A percentile compares a stretch with the other conserved stretches of the same genome.
phyloP scores from a whole-genome alignment of 1,284 basidiomycete genomes.

The Trichosporon asahii region DNA sequence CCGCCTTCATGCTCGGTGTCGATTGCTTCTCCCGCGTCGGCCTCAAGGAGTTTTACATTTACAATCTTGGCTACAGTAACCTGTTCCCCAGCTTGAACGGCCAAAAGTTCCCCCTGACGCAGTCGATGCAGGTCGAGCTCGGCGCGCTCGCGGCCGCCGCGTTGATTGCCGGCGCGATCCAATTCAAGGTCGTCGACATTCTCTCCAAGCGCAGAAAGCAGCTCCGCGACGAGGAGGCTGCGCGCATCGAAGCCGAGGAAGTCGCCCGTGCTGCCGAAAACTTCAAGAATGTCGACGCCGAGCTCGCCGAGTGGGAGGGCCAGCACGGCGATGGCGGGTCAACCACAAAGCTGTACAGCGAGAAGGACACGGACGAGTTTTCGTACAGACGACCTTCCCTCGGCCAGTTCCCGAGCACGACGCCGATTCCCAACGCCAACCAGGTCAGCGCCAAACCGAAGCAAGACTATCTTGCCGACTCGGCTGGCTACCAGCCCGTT shows the following conservation, averaged over 20 bases:
- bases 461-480: not conserved
- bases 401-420: not conserved
- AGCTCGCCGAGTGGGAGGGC: conserved; percentile 81
- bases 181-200: conserved; percentile 76
- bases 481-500: not conserved
- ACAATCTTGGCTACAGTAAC: conserved; percentile 71
- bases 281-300: conserved; percentile 64
- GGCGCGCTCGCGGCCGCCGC: conserved; percentile 74
- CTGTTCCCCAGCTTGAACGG: conserved; percentile 75
- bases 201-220: conserved; percentile 74
- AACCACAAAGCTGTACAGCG: not conserved
- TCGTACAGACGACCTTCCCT: conserved; percentile 5
- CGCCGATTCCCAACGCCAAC: not conserved
- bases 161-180: conserved; percentile 77
- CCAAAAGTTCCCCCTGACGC: conserved; percentile 75
- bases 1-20: conserved; percentile 84
- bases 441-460: not conserved
- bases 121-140: conserved; percentile 89
- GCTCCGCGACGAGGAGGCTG: conserved; percentile 67
- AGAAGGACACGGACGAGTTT: not conserved
- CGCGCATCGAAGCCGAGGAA: conserved; percentile 67
- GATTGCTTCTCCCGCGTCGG: conserved; percentile 89
- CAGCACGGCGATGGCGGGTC: conserved; percentile 59
- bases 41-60: conserved; percentile 95
- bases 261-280: conserved; percentile 70